Percentiles rank a stretch among this genome's conserved stretches.
Conservation (phyloP, 805 yeast species). For the Myxozyma neglecta region DNA sequence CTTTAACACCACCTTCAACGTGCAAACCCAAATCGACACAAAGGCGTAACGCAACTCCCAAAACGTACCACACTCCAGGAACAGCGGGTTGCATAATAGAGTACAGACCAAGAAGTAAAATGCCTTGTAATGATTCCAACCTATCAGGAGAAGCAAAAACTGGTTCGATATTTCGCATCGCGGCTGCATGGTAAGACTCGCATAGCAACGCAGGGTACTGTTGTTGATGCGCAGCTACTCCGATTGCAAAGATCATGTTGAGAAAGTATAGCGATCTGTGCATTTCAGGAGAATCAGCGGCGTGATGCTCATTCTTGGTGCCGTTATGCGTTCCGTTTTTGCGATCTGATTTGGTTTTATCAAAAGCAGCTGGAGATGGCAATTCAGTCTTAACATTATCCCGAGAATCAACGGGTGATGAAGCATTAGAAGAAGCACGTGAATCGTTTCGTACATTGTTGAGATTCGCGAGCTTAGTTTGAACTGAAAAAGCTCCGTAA, state of each 20-base stretch:
- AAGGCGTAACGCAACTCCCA: conserved; percentile 75
- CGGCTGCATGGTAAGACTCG: conserved; percentile 68
- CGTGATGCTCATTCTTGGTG: conserved; percentile 6
- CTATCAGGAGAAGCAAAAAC: conserved; percentile 60
- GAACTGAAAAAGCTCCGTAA: conserved; percentile 64
- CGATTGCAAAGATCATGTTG: conserved; percentile 76
- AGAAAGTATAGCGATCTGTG: conserved; percentile 56
- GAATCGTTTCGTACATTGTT: conserved; percentile 30
- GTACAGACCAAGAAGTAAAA: conserved; percentile 65
- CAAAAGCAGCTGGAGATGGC: conserved; percentile 6
- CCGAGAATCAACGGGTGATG: conserved; percentile 9
- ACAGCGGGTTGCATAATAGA: conserved; percentile 84
- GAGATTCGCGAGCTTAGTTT: conserved; percentile 52
- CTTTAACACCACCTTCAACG: conserved; percentile 50
- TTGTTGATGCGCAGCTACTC: conserved; percentile 70
- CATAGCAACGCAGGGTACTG: conserved; percentile 65
- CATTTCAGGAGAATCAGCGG: conserved; percentile 24
- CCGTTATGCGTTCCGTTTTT: not conserved
- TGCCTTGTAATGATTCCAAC: conserved; percentile 71
- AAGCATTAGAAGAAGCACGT: conserved; percentile 6
- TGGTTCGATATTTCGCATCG: conserved; percentile 57
- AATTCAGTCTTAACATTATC: conserved; percentile 17
- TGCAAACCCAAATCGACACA: conserved; percentile 86
- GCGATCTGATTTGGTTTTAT: not conserved
- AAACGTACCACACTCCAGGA: conserved; percentile 90